Evolutionary conservation across 2,329 filamentous ascomycete genomes (phyloP), one percentile per base, ranked within the genome.

Genomic region (Cylindrodendrum hubeiense): DNA sequence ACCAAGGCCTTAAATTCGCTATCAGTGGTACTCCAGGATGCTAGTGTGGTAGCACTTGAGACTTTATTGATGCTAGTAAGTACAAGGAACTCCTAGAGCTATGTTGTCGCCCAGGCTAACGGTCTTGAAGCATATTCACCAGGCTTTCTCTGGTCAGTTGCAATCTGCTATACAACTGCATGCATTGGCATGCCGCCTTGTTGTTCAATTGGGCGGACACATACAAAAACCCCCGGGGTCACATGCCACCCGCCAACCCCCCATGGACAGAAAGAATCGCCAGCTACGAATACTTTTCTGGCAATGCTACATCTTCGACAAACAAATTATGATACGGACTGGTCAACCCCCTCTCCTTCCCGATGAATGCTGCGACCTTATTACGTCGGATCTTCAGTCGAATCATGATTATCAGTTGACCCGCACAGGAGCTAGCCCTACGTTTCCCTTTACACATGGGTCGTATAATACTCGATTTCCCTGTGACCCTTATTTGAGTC

Each of bases 291-390:
- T 77, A 30, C 60, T 88, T 0, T 89, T 89, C 69, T 89, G 87
- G 86, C 68, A 88, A 6, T 83, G 82, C 66, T 89, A 87, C 61
- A 79, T 79, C 2, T 74, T 87, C 12, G 87, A 89, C 67, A 89
- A 87, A 64, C 86, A 89, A n/a, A 79, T 88, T 13, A 78, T 84
- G 0, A 77, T 89, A 0, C 81, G 86, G 5, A 85, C 82, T 0
- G 85, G 86, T 0, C 85, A 86, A 50, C 86, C 86, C 0, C 86
- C 86, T 2, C 75, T 79, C 1, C 82, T 88, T 4, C 85, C 86
- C 0, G 75, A 79, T 0, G 75, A 77, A 2, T 78, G 77, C 19
- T 71, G 77, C 8, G 79, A 82, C 3, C 56, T 75, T 2, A 73
- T 66, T 1, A 49, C 71, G 3, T 70, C 73, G 0, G 70, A 70